phyloP scores from a whole-genome alignment of 192 early-diverging fungal genomes.

The Coemansia sp. region DNA sequence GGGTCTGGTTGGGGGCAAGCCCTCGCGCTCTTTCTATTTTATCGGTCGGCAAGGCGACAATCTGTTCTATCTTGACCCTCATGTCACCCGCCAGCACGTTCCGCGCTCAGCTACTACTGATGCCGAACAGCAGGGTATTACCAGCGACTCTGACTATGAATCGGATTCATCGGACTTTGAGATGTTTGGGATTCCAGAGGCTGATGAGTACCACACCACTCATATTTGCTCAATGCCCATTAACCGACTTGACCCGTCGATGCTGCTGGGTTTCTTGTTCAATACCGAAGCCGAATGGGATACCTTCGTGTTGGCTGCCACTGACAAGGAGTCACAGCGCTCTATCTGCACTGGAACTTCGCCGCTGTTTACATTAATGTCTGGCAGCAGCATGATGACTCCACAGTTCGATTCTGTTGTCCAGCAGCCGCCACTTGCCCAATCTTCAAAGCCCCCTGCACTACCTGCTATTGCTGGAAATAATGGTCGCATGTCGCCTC shows the following conservation, averaged over 20 bases:
- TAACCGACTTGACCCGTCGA: conserved; percentile 52
- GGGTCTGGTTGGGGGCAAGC: conserved; percentile 54
- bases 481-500: conserved; percentile 45
- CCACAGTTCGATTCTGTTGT: conserved; percentile 44
- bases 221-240: conserved; percentile 51
- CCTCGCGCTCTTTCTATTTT: conserved; percentile 54
- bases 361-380: conserved; percentile 51
- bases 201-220: conserved; percentile 51
- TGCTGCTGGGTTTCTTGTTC: conserved; percentile 56
- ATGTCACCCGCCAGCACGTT: conserved; percentile 49
- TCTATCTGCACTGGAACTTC: conserved; percentile 54
- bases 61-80: conserved; percentile 56
- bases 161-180: conserved; percentile 52
- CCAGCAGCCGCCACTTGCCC: conserved; percentile 22
- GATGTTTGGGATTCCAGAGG: conserved; percentile 35
- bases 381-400: conserved; percentile 54
- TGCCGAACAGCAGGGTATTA: neutral
- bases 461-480: neutral
- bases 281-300: conserved; percentile 52
- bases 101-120: conserved; percentile 20
- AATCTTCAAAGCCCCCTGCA: neutral
- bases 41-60: conserved; percentile 49
- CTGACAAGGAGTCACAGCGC: conserved; percentile 52
- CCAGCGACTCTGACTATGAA: conserved; percentile 26
- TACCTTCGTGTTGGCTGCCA: conserved; percentile 48